A percentile compares a stretch with the other conserved stretches of the same genome.
phyloP scores from a whole-genome alignment of 208 protist genomes.

The Leishmania major region DNA sequence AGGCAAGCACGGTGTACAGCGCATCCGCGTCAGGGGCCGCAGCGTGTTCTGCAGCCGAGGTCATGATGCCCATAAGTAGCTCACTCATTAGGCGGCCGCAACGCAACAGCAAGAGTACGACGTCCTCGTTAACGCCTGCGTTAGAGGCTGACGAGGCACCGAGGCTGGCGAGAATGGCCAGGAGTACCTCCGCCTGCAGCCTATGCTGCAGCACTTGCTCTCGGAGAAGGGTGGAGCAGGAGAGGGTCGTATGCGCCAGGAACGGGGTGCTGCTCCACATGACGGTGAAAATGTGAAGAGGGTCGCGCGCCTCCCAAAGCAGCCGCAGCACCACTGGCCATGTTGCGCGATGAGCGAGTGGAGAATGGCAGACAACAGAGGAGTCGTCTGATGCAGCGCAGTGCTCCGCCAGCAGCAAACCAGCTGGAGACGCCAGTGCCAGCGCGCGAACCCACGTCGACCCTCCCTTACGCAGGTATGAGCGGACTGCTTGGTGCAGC shows the following conservation, averaged over 20 bases:
- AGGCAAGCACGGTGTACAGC: constrained; percentile 22
- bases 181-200: background rate
- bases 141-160: background rate
- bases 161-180: constrained; percentile 19
- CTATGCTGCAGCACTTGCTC: constrained; percentile 8
- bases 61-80: constrained; percentile 17
- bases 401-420: constrained; percentile 17
- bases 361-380: background rate
- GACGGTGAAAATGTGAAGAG: constrained; percentile 5
- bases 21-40: constrained; percentile 11
- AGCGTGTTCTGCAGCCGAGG: background rate
- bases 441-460: constrained; percentile 2
- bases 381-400: background rate
- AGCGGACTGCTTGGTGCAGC: constrained; percentile 6
- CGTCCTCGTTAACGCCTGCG: background rate
- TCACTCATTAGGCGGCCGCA: constrained; percentile 24
- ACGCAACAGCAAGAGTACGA: constrained; percentile 6
- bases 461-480: constrained; percentile 7
- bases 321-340: constrained; percentile 19
- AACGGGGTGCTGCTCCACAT: constrained; percentile 1
- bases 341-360: background rate
- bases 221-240: background rate
- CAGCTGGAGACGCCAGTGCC: constrained; percentile 10
- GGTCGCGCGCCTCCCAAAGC: background rate
- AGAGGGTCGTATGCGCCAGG: background rate